These are phyloP conservation scores for Russula compacta DNA, from an alignment of 768 basidiomycete genomes.

Conservation along the genomic window DNA sequence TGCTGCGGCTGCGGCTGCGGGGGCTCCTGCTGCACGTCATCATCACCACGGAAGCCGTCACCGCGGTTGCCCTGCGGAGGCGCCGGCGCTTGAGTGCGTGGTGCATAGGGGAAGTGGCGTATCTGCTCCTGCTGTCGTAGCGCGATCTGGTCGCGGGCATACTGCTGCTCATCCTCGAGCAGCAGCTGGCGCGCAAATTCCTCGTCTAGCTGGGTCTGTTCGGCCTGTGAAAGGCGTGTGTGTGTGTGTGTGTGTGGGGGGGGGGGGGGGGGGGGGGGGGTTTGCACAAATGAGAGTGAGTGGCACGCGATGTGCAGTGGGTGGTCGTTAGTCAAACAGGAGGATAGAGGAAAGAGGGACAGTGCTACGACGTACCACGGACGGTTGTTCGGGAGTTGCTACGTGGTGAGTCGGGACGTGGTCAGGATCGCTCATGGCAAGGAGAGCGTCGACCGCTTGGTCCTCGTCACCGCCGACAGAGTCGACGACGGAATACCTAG, in stretches of 20 bases:
- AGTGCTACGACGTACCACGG: not conserved
- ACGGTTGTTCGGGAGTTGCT: slow-evolving; percentile 14
- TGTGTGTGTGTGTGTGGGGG: not conserved
- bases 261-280: too few relatives aligned
- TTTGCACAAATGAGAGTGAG: not conserved
- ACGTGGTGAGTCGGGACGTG: slow-evolving; percentile 40
- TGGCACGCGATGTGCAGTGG: not conserved
- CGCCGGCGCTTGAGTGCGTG: not conserved
- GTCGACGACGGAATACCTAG: slow-evolving; percentile 42
- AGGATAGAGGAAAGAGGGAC: not conserved
- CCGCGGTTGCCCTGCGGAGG: not conserved
- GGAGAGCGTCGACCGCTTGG: slow-evolving; percentile 62
- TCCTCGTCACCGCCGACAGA: slow-evolving; percentile 65
- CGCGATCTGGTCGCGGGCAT: slow-evolving; percentile 20
- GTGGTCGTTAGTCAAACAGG: not conserved
- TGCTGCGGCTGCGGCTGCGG: slow-evolving; percentile 25
- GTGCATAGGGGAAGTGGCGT: slow-evolving; percentile 11
- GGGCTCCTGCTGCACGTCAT: slow-evolving; percentile 20
- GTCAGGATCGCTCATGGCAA: slow-evolving; percentile 81
- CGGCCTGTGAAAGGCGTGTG: slow-evolving; percentile 22
- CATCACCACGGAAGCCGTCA: not conserved
- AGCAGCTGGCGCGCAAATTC: slow-evolving; percentile 65
- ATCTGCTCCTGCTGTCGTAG: slow-evolving; percentile 13
- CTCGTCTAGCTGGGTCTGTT: slow-evolving; percentile 71
- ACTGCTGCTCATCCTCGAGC: slow-evolving; percentile 40